Base-by-base conservation (phyloP, 352 stramenopile genomes). In the Phytophthora hibernalis region DNA sequence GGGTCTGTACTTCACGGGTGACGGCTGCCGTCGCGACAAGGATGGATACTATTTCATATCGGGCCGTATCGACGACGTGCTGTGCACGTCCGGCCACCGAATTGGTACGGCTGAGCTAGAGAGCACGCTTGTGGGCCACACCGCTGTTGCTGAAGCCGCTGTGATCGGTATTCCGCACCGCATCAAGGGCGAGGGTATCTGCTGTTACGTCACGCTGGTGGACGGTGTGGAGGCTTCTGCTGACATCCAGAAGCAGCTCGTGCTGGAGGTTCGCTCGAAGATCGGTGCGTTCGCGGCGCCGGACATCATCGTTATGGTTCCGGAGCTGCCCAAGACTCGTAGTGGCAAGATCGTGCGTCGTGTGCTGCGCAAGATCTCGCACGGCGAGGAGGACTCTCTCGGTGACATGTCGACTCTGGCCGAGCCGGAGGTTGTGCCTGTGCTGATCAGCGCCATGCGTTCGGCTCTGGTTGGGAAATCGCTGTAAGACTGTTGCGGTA, bases 11-110 rank as follows among this genome's bases (percentile, higher is more conserved):
- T 99, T 98, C 67, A 98, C 93, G 5, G 93, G 93, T 16, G 93
- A 98, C 43, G 93, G 93, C 33, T 87, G 73, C 63, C 76, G 76
- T 44, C 82, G 91, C 48, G 93, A 98, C 71, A 83, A 86, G 50
- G 96, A 99, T 71, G 98, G 97, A 45, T 99, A 97, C 82, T 98
- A 98, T 79, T 99, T 97, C 77, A 99, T 99, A 75, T 99, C 96
- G 47, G 97, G 97, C 5, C 92, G 97, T 47, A 97, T 99, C 37
- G 97, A 99, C 74, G 97, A 99, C 73, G 97, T 99, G 22, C 67
- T 99, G 16, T 98, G 98, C 68, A 96, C 92, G 13, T 97, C 89
- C 31, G 93, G 93, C 9, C 93, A 98, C 65, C 79, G 93, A 4
- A 95, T 97, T 59, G 91, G 91, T 16, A 96, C 85, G 61, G 89